Conservation (phyloP, 257 asterid species). For the Solanum chiquidenum region DNA sequence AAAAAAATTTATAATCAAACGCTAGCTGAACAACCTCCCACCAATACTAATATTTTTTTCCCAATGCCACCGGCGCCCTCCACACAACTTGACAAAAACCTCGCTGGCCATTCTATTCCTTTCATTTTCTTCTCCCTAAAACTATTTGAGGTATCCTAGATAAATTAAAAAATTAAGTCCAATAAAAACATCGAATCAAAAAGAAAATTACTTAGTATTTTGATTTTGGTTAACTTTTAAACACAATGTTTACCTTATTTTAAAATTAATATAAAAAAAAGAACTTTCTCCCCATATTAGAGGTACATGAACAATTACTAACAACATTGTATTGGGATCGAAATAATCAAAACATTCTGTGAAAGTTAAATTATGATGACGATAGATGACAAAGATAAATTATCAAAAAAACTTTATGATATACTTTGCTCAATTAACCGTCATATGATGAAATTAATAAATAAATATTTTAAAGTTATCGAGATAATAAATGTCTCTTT, state of each 20-base stretch:
- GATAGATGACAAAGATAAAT: too few species aligned
- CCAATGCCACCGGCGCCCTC: neutral
- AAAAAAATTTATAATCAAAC: rapidly evolving
- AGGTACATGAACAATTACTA: neutral
- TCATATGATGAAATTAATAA: neutral
- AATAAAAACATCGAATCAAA: neutral
- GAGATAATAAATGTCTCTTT: rapidly evolving
- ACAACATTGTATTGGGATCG: neutral
- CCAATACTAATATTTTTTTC: neutral
- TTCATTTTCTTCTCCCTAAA: neutral
- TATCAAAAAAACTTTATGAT: too few species aligned
- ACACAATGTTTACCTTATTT: neutral
- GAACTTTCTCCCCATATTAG: neutral
- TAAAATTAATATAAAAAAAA: neutral
- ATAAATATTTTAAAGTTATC: neutral
- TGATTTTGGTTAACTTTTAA: neutral
- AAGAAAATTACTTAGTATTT: neutral
- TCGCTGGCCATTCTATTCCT: neutral
- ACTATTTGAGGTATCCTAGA: neutral
- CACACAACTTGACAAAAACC: neutral
- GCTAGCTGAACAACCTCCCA: rapidly evolving
- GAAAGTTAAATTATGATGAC: too few species aligned
- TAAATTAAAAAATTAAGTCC: neutral
- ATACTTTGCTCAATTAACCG: neutral
- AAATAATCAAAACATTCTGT: too few species aligned